phyloP scores from a whole-genome alignment of 2,329 filamentous ascomycete species.

The Microdochium paspali region DNA sequence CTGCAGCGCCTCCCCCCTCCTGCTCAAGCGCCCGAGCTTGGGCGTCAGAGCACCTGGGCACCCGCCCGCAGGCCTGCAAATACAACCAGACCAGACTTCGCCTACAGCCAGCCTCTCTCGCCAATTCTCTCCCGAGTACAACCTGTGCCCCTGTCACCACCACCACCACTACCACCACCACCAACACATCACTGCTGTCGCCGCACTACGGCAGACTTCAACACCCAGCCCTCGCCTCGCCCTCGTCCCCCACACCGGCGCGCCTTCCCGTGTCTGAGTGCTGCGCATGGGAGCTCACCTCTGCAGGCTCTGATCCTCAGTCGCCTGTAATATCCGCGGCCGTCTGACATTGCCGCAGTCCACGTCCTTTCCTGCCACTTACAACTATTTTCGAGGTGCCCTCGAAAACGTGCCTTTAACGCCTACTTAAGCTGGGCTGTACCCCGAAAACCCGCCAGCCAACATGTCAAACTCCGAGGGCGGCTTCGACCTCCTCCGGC shows the following conservation, averaged over 20 bases:
- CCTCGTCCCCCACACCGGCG: not conserved
- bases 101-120: not conserved
- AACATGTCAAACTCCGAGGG: conserved; percentile 43
- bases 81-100: not conserved
- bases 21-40: not conserved
- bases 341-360: not conserved
- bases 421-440: not conserved
- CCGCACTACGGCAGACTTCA: too few relatives aligned
- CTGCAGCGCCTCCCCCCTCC: not conserved
- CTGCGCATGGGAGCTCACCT: not conserved
- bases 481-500: conserved; percentile 46
- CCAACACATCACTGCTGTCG: not conserved
- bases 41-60: not conserved
- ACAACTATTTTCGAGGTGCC: not conserved
- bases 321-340: not conserved
- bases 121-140: not conserved
- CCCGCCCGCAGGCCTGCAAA: not conserved
- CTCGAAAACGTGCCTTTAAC: too few relatives aligned
- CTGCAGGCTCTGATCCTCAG: not conserved
- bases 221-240: not conserved
- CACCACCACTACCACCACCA: not conserved
- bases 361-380: not conserved
- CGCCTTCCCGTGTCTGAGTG: not conserved
- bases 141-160: not conserved
- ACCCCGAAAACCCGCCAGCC: conserved; percentile 4